Percentiles rank a stretch among this genome's conserved stretches.
These are phyloP conservation scores for Citrus medica DNA, from an alignment of 345 rosid species.

Conservation along the genomic window DNA sequence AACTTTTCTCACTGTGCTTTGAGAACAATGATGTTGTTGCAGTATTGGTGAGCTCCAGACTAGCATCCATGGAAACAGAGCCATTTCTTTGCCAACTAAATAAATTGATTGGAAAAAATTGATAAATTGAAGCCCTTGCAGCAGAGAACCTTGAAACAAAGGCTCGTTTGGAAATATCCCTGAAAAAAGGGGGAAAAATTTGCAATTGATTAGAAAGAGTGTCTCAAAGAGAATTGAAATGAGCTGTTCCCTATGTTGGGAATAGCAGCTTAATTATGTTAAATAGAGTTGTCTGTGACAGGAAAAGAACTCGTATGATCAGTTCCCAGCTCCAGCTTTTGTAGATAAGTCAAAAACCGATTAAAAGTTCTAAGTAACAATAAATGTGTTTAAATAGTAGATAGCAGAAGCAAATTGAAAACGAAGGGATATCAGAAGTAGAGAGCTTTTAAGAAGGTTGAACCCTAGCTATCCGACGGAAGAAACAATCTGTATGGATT, in stretches of 20 bases:
- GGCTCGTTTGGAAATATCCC: conserved; percentile 66
- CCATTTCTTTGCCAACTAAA: conserved; percentile 46
- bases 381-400: background rate
- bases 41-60: conserved; percentile 33
- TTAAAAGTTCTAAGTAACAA: background rate
- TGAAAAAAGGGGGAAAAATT: conserved; percentile 18
- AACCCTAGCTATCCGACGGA: background rate
- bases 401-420: background rate
- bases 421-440: background rate
- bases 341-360: background rate
- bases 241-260: background rate
- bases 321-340: background rate
- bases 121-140: conserved; percentile 38
- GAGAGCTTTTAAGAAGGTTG: background rate
- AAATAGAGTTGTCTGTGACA: background rate
- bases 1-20: conserved; percentile 30
- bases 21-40: conserved; percentile 46
- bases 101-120: conserved; percentile 60
- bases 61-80: conserved; percentile 27
- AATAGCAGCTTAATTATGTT: background rate
- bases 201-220: background rate
- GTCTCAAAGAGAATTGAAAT: background rate
- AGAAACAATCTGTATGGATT: background rate
- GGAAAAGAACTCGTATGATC: background rate
- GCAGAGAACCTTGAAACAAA: conserved; percentile 59